phyloP scores from a whole-genome alignment of 179 eudicot species.

The Silene noctiflora region DNA sequence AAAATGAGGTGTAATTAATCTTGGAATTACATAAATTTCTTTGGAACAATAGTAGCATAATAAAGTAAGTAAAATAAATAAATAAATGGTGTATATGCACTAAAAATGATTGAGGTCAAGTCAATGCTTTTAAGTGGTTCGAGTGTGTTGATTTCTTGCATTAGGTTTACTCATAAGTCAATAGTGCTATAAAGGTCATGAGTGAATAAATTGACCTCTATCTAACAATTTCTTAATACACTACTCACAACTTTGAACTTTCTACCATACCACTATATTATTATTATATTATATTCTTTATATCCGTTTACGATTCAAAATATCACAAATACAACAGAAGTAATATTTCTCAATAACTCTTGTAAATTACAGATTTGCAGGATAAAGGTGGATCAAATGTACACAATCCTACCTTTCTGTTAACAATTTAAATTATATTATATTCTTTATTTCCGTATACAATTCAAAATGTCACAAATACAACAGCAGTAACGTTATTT shows the following conservation, averaged over 20 bases:
- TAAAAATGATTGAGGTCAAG: constrained; percentile 15
- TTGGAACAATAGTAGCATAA: constrained; percentile 21
- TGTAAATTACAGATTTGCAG: too few species aligned
- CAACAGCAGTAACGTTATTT: too few species aligned
- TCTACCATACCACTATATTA: neutral
- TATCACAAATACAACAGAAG: too few species aligned
- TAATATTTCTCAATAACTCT: too few species aligned
- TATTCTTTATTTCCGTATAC: too few species aligned
- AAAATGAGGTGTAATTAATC: neutral
- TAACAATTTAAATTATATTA: too few species aligned
- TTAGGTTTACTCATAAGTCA: constrained; percentile 27
- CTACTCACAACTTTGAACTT: neutral
- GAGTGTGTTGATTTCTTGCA: constrained; percentile 23
- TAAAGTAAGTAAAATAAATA: constrained; percentile 12
- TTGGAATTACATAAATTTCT: neutral
- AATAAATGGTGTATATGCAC: constrained; percentile 4
- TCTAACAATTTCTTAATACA: neutral
- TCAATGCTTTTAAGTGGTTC: constrained; percentile 22
- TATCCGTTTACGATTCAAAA: too few species aligned
- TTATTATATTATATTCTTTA: too few species aligned
- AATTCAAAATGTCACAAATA: too few species aligned
- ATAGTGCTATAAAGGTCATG: constrained; percentile 21
- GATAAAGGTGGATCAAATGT: too few species aligned
- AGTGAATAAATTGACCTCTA: neutral
- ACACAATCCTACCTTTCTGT: too few species aligned